Evolutionary conservation across 768 basidiomycete genomes (phyloP), one percentile per base, ranked within the genome.

Genomic region (Russula brevipes): DNA sequence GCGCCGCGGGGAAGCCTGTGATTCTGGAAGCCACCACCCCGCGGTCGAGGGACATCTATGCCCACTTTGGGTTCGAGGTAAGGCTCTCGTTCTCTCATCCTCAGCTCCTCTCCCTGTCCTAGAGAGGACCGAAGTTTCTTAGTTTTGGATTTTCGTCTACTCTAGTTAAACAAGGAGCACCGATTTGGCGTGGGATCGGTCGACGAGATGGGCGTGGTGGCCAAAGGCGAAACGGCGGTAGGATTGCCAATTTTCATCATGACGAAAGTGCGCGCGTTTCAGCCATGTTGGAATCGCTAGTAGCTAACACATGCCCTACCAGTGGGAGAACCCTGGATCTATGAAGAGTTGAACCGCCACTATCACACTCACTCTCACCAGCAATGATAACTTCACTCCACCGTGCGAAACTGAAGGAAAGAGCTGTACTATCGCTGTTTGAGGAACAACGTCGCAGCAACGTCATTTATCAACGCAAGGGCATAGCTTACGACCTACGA

Each of bases 51-150:
- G 67, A 68, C 30, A 66, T 69, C 12, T 69, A 69, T 55, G 38
- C 51, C 10, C 71, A 65, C 36, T 57, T 59, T 30, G 71, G 70
- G 3, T 72, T 72, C 52, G 64, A 69, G 64, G 66, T 69, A 35
- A 24, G 9, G 63, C 45, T 5, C 8, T 9, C 24, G 30, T 49
- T 39, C 52, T 7, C n/a, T 33, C 8, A 8, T 39, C 49, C 12
- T 3, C 24, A 24, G 24, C 24, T 24, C 24, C 24, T 24, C 24
- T 1, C 24, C 24, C 24, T 10, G 54, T 9, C 12, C 19, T 16
- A 5, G n/a, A 16, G 19, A 19, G 35, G 33, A 44, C 17, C 57
- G 11, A 24, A 9, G 19, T 35, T 51, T 47, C 39, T 14, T 14
- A n/a, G 7, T 42, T 42, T 11, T 6, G 17, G 31, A 46, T 19